These are phyloP conservation scores for Coniochaeta pulveracea DNA, from an alignment of 2,329 filamentous ascomycete species.

Conservation along the genomic window DNA sequence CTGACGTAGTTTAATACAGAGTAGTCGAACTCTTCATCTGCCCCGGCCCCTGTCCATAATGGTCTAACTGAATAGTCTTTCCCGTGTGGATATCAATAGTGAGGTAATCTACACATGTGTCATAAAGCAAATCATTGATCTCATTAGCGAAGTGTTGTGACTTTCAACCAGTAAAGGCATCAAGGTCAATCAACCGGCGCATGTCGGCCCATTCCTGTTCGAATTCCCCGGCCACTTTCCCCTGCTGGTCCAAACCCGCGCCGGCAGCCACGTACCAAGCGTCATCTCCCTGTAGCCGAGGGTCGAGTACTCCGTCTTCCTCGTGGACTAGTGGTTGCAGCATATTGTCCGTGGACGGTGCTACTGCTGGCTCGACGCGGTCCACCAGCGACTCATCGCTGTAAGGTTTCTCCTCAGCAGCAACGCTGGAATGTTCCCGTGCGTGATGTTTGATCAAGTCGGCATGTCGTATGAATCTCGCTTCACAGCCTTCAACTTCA, in stretches of 20 bases:
- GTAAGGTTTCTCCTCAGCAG: too few species aligned
- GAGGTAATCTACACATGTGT: too few species aligned
- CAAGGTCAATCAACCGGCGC: conserved; percentile 13
- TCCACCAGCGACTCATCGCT: too few species aligned
- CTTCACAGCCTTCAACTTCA: conserved; percentile 25
- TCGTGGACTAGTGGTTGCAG: not conserved
- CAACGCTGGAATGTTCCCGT: not conserved
- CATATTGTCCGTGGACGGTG: not conserved
- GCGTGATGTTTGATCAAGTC: conserved; percentile 28
- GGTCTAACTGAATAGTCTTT: too few species aligned
- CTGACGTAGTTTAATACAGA: too few species aligned
- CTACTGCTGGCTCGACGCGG: too few species aligned
- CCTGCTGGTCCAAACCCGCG: not conserved
- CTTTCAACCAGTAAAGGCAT: conserved; percentile 2
- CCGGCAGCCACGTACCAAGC: conserved; percentile 8
- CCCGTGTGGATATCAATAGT: too few species aligned
- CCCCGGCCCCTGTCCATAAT: too few species aligned
- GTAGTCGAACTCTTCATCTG: too few species aligned
- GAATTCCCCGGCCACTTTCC: conserved; percentile 2
- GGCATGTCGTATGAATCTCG: conserved; percentile 36
- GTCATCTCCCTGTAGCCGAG: conserved; percentile 4
- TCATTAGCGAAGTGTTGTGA: too few species aligned
- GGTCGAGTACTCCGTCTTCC: not conserved
- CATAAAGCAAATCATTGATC: too few species aligned
- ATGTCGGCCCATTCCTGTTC: conserved; percentile 15